phyloP scores from a whole-genome alignment of 352 stramenopile species.

The Peronosclerospora sorghi region DNA sequence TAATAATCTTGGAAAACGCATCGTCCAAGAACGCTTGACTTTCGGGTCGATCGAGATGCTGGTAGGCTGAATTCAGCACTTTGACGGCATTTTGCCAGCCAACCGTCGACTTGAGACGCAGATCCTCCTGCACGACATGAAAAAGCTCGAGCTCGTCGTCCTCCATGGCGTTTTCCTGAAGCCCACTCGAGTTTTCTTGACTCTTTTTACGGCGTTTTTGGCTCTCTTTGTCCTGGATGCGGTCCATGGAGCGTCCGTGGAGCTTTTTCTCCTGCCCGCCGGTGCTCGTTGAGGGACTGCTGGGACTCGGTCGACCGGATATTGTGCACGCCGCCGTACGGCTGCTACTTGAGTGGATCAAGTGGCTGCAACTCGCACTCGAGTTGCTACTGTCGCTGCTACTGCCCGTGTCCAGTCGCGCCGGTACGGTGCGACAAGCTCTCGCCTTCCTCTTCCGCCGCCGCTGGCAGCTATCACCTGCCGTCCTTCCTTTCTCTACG shows the following conservation, averaged over 20 bases:
- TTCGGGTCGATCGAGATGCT: constrained; percentile 56
- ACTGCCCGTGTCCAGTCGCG: constrained; percentile 1
- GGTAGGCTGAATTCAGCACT: constrained; percentile 61
- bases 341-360: constrained; percentile 13
- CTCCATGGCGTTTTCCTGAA: constrained; percentile 48
- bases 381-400: constrained; percentile 2
- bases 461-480: constrained; percentile 10
- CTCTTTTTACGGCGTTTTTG: constrained; percentile 65
- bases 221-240: constrained; percentile 33
- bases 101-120: constrained; percentile 83
- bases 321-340: constrained; percentile 26
- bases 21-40: constrained; percentile 71
- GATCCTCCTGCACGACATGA: constrained; percentile 73
- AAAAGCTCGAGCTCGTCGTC: constrained; percentile 79
- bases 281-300: constrained; percentile 23
- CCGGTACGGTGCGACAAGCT: constrained; percentile 11
- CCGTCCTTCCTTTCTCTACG: constrained; percentile 8
- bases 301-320: constrained; percentile 16
- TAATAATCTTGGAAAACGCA: constrained; percentile 70
- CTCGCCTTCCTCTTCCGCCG: constrained; percentile 10
- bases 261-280: constrained; percentile 44
- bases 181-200: constrained; percentile 22
- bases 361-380: constrained; percentile 1
- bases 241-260: constrained; percentile 46
- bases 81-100: constrained; percentile 85